Evolutionary conservation across 331 rosid genomes (phyloP), one percentile per base, ranked within the genome.

Genomic region (Saraca asoca): DNA sequence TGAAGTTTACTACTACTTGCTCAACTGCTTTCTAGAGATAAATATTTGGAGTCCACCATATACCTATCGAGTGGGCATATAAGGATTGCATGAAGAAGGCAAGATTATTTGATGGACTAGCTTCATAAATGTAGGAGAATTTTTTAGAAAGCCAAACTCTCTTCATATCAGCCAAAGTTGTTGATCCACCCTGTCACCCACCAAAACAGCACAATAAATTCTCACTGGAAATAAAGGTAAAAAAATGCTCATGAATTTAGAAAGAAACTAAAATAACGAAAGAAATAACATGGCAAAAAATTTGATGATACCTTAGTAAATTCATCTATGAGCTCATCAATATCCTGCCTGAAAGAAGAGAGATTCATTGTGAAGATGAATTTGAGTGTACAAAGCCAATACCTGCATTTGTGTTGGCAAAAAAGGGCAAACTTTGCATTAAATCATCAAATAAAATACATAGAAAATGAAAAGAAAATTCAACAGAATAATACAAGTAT

Each of bases 21-120:
- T 38, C 35, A 24, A 33, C 64, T 34, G 62, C 67, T 11, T 71
- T 48, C 16, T 19, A 70, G 10, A 1, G 31, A 24, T 24, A 24
- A 1, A 39, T 39, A 39, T 39, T 39, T 39, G 31, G 19, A 17
- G 52, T 20, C 42, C 56, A 17, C 15, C 29, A 20, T 12, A 12
- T 86, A 91, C 96, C 91, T 54, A 88, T 82, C 58, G 85, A 81
- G 52, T 87, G 97, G 64, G 87, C 85, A 71, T 75, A 93, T 17
- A 93, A 58, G n/a, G 95, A 84, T 68, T 93, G 98, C 95, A 93
- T 86, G 44, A 93, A 90, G 88, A 93, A 88, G 58, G 86, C 91
- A 76, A 79, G 68, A 82, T 87, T 82, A 62, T 80, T 33, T 39
- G 87, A 72, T 70, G 98, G 95, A 73, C 68, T 67, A 34, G 91